Evolutionary conservation across 1,284 basidiomycete genomes (phyloP).

Genomic region (Coniophora puteana): DNA sequence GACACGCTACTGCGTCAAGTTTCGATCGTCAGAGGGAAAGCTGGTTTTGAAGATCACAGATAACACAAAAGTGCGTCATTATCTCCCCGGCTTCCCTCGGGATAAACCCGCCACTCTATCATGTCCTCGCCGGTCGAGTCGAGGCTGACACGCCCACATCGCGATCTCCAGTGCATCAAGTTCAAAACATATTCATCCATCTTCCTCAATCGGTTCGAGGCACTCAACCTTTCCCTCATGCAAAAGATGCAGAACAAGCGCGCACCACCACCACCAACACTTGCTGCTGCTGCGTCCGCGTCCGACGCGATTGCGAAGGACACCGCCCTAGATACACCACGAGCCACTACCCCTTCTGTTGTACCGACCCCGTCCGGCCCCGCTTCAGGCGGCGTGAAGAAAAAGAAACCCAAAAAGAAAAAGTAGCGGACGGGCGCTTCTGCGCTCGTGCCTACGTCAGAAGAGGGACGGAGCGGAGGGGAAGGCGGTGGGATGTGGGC

Average conservation of each 20-base stretch:
- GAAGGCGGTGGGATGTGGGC: too few relatives aligned
- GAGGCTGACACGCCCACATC: too few relatives aligned
- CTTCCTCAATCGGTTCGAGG: constrained; percentile 93
- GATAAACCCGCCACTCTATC: not conserved
- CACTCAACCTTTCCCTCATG: constrained; percentile 80
- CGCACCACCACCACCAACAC: constrained; percentile 21
- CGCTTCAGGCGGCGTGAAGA: constrained; percentile 40
- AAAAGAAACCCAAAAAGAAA: constrained; percentile 56
- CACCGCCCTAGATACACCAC: constrained; percentile 16
- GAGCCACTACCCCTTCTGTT: constrained; percentile 24
- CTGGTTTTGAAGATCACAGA: constrained; percentile 91
- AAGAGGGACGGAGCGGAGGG: too few relatives aligned
- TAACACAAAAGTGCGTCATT: constrained; percentile 67
- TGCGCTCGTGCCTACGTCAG: too few relatives aligned
- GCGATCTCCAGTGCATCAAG: constrained; percentile 82
- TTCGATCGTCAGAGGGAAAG: constrained; percentile 76
- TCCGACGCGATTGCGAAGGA: constrained; percentile 2
- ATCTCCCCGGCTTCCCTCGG: constrained; percentile 1
- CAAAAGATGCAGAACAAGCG: constrained; percentile 75
- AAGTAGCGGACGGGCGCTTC: constrained; percentile 32
- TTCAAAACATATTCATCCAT: constrained; percentile 92
- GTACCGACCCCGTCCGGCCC: constrained; percentile 22
- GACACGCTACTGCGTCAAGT: constrained; percentile 88
- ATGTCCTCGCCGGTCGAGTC: too few relatives aligned
- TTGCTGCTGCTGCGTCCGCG: constrained; percentile 15